Evolutionary conservation across 2,329 filamentous ascomycete species (phyloP).

Genomic region (Cytospora piceicola): DNA sequence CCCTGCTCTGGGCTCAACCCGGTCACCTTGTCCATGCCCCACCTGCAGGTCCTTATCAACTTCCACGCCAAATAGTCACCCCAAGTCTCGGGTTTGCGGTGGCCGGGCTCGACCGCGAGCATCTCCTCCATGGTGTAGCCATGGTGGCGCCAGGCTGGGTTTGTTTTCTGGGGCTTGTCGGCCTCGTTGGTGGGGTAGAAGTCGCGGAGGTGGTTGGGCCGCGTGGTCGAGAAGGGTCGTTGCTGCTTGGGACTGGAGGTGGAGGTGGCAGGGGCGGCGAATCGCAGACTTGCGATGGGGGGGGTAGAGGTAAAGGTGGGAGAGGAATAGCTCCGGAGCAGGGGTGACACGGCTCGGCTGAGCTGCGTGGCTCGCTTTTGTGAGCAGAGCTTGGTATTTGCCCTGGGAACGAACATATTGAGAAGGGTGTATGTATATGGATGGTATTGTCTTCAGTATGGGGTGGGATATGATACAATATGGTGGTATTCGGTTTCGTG

Average conservation of each 20-base stretch:
- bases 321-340: constrained; percentile 27
- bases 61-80: constrained; percentile 81
- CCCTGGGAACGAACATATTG: constrained; percentile 38
- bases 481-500: too few species aligned
- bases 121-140: constrained; percentile 82
- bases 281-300: constrained; percentile 35
- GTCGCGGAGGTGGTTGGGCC: constrained; percentile 51
- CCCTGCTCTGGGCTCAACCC: constrained; percentile 75
- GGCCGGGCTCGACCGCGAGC: constrained; percentile 71
- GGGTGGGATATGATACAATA: neutral
- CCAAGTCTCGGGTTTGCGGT: constrained; percentile 71
- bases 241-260: constrained; percentile 34
- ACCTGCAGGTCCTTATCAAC: constrained; percentile 75
- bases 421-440: constrained; percentile 1
- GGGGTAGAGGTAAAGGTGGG: constrained; percentile 15
- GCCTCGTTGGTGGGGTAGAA: constrained; percentile 68
- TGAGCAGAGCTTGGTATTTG: constrained; percentile 37
- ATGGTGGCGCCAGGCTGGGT: constrained; percentile 71
- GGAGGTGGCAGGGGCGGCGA: constrained; percentile 36
- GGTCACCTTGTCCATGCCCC: constrained; percentile 79
- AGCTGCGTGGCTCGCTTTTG: constrained; percentile 37
- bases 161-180: constrained; percentile 63
- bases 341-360: constrained; percentile 32
- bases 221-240: constrained; percentile 56
- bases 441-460: constrained; percentile 1